A percentile compares a stretch with the other conserved stretches of the same genome.
phyloP scores from a whole-genome alignment of 2,329 filamentous ascomycete species.

The Sporothrix sp. region DNA sequence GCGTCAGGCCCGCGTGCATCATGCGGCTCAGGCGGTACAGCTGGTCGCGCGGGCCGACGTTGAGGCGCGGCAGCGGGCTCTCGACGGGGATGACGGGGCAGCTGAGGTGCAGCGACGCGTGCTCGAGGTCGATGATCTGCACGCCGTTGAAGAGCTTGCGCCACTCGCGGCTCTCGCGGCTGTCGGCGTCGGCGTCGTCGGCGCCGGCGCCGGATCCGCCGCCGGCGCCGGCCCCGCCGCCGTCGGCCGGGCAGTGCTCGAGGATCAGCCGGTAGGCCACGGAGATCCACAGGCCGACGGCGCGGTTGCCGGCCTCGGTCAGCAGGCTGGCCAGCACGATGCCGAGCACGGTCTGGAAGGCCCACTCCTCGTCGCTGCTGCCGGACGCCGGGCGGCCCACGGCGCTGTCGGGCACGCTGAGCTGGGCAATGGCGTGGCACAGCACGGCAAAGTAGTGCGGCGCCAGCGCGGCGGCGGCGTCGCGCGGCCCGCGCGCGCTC shows the following conservation, averaged over 20 bases:
- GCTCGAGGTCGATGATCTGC: constrained; percentile 17
- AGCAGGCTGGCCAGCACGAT: constrained; percentile 16
- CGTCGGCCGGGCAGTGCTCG: constrained; percentile 15
- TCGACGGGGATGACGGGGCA: constrained; percentile 15
- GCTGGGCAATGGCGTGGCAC: constrained; percentile 16
- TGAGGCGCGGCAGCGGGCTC: constrained; percentile 11
- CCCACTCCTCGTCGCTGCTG: constrained; percentile 16
- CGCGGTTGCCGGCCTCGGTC: constrained; percentile 12
- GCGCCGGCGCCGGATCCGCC: too few relatives aligned
- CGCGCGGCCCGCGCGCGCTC: constrained; percentile 12
- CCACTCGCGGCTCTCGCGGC: constrained; percentile 10
- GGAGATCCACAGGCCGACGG: constrained; percentile 15
- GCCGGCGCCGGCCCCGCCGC: too few relatives aligned
- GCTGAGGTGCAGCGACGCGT: constrained; percentile 16
- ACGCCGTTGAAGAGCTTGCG: constrained; percentile 16
- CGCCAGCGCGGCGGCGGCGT: constrained; percentile 9
- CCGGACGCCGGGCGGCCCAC: neutral
- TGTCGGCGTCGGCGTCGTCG: neutral
- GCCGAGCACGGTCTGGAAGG: constrained; percentile 17
- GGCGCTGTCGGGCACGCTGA: constrained; percentile 13
- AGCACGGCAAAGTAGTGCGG: constrained; percentile 17
- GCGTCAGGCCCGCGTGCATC: constrained; percentile 16
- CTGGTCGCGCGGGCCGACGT: constrained; percentile 11
- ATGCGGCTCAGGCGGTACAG: constrained; percentile 17
- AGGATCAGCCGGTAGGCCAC: constrained; percentile 17